phyloP scores from a whole-genome alignment of 75 land plant species.

The Cupressus sempervirens region DNA sequence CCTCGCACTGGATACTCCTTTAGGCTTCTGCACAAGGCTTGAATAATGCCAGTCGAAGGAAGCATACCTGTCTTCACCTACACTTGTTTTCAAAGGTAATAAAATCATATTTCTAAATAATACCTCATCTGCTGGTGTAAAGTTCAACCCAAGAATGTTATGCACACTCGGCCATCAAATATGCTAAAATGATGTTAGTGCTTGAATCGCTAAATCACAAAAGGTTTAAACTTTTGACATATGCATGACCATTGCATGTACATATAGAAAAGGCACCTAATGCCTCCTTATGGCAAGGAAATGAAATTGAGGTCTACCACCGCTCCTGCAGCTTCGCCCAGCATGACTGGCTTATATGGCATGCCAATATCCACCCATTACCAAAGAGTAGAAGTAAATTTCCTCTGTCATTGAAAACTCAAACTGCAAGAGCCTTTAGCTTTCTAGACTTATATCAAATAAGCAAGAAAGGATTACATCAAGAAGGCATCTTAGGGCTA shows the following conservation, averaged over 20 bases:
- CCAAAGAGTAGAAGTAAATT: neutral
- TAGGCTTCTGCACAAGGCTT: conserved; percentile 43
- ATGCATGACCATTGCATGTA: neutral
- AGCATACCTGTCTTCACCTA: conserved; percentile 99
- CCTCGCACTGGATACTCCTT: conserved; percentile 75
- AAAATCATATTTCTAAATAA: neutral
- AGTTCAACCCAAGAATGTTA: neutral
- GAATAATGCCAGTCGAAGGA: conserved; percentile 66
- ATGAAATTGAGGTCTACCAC: neutral
- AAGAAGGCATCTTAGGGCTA: neutral
- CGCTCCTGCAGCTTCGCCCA: neutral
- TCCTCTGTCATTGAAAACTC: neutral
- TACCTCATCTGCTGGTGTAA: neutral
- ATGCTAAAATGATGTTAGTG: neutral
- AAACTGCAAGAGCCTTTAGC: neutral
- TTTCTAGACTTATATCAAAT: neutral
- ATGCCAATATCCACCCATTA: neutral
- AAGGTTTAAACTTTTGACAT: neutral
- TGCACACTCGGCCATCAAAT: neutral
- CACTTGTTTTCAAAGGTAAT: conserved; percentile 12
- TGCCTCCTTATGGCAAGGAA: neutral
- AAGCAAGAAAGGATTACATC: neutral
- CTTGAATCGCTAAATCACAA: neutral
- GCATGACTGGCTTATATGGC: neutral
- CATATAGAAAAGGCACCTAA: neutral